These are phyloP conservation scores for Chalciporus piperatus DNA, from an alignment of 768 basidiomycete species.

Conservation along the genomic window DNA sequence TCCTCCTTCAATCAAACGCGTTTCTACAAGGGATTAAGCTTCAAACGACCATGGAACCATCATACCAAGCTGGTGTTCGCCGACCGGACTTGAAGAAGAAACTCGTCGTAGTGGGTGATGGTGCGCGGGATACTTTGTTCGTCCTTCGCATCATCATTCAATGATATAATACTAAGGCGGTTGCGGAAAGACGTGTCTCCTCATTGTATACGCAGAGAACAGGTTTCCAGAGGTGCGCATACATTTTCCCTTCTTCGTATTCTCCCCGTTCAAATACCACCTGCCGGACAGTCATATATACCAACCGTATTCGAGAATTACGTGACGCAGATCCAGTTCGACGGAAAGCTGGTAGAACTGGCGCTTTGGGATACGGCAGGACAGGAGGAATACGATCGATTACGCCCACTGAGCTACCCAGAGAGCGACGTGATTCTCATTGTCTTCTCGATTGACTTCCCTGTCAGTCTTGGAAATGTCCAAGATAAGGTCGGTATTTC, in stretches of 20 bases:
- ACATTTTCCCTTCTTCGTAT: not conserved
- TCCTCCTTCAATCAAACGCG: not conserved
- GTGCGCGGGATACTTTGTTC: slow-evolving; percentile 44
- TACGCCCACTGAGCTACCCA: slow-evolving; percentile 82
- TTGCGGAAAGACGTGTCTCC: slow-evolving; percentile 91
- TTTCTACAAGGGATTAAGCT: not conserved
- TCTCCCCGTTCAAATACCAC: slow-evolving; percentile 19
- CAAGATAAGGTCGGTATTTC: slow-evolving; percentile 68
- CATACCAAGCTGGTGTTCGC: slow-evolving; percentile 33
- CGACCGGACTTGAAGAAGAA: slow-evolving; percentile 84
- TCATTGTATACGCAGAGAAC: slow-evolving; percentile 96
- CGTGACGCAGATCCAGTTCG: slow-evolving; percentile 81
- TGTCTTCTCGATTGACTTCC: slow-evolving; percentile 93
- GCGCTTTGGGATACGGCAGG: slow-evolving; percentile 99
- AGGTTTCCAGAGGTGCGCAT: slow-evolving; percentile 86
- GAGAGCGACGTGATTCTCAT: slow-evolving; percentile 91
- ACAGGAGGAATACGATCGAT: slow-evolving; percentile 93
- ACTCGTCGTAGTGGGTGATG: slow-evolving; percentile 86
- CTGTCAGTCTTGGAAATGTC: slow-evolving; percentile 86
- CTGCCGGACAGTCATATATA: slow-evolving; percentile 67
- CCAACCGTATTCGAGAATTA: slow-evolving; percentile 96
- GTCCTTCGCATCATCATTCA: slow-evolving; percentile 26
- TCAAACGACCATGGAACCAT: slow-evolving; percentile 22
- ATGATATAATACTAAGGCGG: slow-evolving; percentile 51
- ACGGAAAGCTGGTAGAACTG: slow-evolving; percentile 86